A percentile compares a stretch with the other conserved stretches of the same genome.
Evolutionary conservation across 139 green algal genomes (phyloP).

Genomic region (Haematococcus sp.): DNA sequence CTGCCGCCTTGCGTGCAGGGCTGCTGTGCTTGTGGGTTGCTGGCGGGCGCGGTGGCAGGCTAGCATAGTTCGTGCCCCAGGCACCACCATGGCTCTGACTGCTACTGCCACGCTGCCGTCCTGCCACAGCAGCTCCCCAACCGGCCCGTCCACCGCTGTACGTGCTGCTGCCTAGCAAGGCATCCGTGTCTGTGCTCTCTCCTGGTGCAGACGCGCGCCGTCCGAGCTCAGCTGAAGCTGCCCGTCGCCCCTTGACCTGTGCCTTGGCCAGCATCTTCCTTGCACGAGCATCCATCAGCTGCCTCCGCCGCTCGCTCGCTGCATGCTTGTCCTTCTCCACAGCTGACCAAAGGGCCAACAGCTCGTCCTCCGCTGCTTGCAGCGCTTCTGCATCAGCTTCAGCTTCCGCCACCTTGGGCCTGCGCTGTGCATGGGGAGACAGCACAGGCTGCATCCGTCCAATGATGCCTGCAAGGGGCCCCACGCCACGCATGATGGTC

Average conservation of each 20-base stretch:
- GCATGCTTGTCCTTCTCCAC: constrained; percentile 72
- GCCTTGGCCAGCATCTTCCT: neutral
- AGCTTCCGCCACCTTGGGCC: neutral
- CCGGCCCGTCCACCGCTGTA: neutral
- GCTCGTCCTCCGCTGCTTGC: constrained; percentile 67
- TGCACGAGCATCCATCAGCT: neutral
- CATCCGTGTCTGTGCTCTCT: neutral
- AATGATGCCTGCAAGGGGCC: constrained; percentile 13
- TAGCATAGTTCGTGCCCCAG: no score
- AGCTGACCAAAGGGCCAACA: constrained; percentile 76
- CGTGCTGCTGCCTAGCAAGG: neutral
- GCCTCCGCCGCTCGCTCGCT: constrained; percentile 18
- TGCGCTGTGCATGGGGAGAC: neutral
- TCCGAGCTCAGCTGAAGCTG: constrained; percentile 18
- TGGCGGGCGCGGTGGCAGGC: no score
- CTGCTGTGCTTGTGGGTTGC: no score
- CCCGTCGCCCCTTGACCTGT: neutral
- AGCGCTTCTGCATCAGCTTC: no score
- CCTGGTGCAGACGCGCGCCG: neutral
- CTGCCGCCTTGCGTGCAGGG: no score
- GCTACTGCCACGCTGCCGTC: no score
- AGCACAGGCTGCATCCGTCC: constrained; percentile 25
- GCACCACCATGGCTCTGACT: no score
- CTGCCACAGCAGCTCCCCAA: neutral
- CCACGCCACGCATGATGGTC: constrained; percentile 16